These are phyloP conservation scores for Phytophthora aleatoria DNA, from an alignment of 352 stramenopile genomes.

Conservation along the genomic window DNA sequence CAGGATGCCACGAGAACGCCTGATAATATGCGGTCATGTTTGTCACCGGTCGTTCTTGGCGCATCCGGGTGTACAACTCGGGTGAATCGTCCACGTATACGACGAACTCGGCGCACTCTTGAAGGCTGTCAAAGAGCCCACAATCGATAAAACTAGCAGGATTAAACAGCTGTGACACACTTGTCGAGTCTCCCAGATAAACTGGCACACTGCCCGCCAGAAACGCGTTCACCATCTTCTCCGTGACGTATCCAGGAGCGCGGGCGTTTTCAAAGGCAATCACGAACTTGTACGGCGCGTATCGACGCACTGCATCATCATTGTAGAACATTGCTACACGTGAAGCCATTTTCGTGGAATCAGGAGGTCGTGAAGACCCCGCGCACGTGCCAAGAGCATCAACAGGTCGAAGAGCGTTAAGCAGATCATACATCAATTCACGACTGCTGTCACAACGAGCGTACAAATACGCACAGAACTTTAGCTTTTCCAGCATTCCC, in stretches of 20 bases:
- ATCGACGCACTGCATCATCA: neutral
- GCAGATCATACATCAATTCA: neutral
- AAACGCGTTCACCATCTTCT: neutral
- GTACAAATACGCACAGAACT: constrained; percentile 3
- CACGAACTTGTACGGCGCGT: neutral
- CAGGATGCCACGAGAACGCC: neutral
- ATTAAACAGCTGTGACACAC: neutral
- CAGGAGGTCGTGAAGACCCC: constrained; percentile 3
- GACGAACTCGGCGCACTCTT: neutral
- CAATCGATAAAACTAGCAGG: constrained; percentile 1
- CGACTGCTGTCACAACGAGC: neutral
- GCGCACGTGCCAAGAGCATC: neutral
- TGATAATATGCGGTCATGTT: neutral
- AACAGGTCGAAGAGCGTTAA: neutral
- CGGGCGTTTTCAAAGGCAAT: constrained; percentile 1
- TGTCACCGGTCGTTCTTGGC: neutral
- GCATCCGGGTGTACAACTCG: neutral
- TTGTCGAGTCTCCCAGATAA: constrained; percentile 1
- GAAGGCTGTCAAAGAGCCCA: neutral
- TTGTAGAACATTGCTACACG: neutral
- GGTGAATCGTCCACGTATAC: neutral
- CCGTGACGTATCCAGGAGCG: neutral
- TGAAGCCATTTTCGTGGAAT: neutral
- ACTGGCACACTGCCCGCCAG: neutral
- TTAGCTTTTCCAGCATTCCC: neutral